These are phyloP conservation scores for Capsicum chinense DNA, from an alignment of 257 asterid species.

Conservation along the genomic window DNA sequence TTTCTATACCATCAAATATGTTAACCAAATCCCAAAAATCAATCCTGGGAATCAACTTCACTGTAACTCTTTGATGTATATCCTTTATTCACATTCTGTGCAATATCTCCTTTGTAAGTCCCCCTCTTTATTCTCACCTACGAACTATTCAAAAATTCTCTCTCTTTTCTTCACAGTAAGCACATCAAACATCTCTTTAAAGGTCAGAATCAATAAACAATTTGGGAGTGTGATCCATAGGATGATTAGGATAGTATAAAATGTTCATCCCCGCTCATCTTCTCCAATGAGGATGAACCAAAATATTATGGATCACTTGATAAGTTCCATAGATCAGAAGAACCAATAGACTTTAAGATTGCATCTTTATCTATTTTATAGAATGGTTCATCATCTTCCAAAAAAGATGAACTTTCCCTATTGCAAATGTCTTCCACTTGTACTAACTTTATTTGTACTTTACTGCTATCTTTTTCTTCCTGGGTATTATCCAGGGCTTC, in stretches of 20 bases:
- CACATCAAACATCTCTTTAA: slow-evolving; percentile 79
- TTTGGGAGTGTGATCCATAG: slow-evolving; percentile 45
- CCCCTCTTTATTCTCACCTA: slow-evolving; percentile 40
- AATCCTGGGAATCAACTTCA: no score
- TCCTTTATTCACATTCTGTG: no score
- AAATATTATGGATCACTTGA: slow-evolving; percentile 32
- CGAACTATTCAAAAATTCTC: slow-evolving; percentile 35
- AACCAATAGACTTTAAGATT: slow-evolving; percentile 66
- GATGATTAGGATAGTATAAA: slow-evolving; percentile 38
- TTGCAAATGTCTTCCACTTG: slow-evolving; percentile 34
- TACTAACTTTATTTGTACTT: slow-evolving; percentile 38
- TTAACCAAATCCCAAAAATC: no score
- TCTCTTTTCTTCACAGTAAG: no score
- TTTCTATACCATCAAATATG: no score
- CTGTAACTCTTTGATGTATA: no score
- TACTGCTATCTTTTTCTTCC: slow-evolving; percentile 30
- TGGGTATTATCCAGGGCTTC: slow-evolving; percentile 9
- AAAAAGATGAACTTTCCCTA: slow-evolving; percentile 52
- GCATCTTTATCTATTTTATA: slow-evolving; percentile 69
- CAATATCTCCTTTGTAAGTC: slow-evolving; percentile 10
- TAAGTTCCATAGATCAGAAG: slow-evolving; percentile 49
- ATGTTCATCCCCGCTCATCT: slow-evolving; percentile 45
- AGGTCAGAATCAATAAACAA: slow-evolving; percentile 84
- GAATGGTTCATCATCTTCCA: slow-evolving; percentile 57
- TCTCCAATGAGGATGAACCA: slow-evolving; percentile 36